Conservation (phyloP, 2,329 filamentous ascomycete genomes). For the Ophiostoma himal-ulmi region DNA sequence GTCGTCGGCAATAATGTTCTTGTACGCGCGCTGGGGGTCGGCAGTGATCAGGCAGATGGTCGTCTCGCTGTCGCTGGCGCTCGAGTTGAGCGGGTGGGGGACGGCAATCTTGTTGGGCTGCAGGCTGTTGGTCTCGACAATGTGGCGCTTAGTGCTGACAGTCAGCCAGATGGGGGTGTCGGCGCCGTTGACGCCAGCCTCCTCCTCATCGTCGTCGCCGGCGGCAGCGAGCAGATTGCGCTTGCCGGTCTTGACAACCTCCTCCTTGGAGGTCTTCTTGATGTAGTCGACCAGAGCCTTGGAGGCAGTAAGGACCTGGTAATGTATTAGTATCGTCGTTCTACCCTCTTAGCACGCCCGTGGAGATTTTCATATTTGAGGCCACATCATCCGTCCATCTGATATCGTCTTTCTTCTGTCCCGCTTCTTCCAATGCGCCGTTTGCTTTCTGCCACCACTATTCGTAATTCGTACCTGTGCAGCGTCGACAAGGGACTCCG, state of each 20-base stretch:
- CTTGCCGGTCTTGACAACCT: conserved; percentile 44
- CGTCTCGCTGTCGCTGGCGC: conserved; percentile 41
- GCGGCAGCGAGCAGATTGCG: conserved; percentile 49
- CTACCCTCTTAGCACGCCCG: neutral
- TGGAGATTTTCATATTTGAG: neutral
- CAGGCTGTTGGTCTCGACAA: conserved; percentile 66
- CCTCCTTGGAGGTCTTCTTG: conserved; percentile 49
- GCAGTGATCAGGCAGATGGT: conserved; percentile 78
- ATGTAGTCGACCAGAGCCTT: conserved; percentile 58
- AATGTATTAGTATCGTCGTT: neutral
- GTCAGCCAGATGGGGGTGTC: conserved; percentile 57
- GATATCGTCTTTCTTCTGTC: neutral
- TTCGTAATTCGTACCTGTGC: neutral
- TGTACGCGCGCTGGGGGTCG: conserved; percentile 75
- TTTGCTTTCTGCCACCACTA: neutral
- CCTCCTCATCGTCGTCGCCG: conserved; percentile 37
- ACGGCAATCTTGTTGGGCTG: conserved; percentile 79
- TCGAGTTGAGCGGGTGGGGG: conserved; percentile 63
- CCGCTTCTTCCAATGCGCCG: neutral
- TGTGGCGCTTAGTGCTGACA: conserved; percentile 60
- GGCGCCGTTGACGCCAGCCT: conserved; percentile 30
- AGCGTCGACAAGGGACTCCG: conserved; percentile 22
- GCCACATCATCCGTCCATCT: neutral
- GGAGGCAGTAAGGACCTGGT: conserved; percentile 55
- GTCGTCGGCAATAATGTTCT: conserved; percentile 73